A percentile compares a stretch with the other conserved stretches of the same genome.
These are phyloP conservation scores for Botrytis tulipae DNA, from an alignment of 2,329 filamentous ascomycete species.

Conservation along the genomic window DNA sequence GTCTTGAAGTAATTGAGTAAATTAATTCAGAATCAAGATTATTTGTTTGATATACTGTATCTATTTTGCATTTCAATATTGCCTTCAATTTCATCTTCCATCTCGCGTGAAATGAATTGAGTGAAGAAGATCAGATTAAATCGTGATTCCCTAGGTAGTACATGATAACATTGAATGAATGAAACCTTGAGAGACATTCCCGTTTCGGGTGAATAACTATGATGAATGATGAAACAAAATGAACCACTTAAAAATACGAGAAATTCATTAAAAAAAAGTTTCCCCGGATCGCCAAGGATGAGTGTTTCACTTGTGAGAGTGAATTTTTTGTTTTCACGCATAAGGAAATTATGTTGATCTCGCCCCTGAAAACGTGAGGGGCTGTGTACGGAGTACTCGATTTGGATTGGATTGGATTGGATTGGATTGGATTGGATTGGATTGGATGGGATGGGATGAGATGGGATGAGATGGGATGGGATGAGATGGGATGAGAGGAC, in stretches of 20 bases:
- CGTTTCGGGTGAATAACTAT: neutral
- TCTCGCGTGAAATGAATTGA: neutral
- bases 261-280: neutral
- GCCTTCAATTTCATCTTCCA: neutral
- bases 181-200: neutral
- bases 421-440: no score
- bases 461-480: neutral
- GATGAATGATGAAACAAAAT: neutral
- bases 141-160: neutral
- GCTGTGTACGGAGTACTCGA: neutral
- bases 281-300: neutral
- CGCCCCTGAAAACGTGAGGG: neutral
- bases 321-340: neutral
- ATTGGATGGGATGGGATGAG: neutral
- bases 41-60: slow-evolving; percentile 3
- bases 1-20: neutral
- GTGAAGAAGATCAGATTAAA: neutral
- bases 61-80: neutral
- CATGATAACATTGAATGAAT: neutral
- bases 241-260: neutral
- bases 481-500: neutral
- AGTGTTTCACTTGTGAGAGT: neutral
- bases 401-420: neutral
- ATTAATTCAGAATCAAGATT: slow-evolving; percentile 2
- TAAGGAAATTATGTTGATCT: neutral